Percentiles rank a stretch among this genome's conserved stretches.
phyloP scores from a whole-genome alignment of 331 rosid genomes.

The Rhamnella rubrinervis region DNA sequence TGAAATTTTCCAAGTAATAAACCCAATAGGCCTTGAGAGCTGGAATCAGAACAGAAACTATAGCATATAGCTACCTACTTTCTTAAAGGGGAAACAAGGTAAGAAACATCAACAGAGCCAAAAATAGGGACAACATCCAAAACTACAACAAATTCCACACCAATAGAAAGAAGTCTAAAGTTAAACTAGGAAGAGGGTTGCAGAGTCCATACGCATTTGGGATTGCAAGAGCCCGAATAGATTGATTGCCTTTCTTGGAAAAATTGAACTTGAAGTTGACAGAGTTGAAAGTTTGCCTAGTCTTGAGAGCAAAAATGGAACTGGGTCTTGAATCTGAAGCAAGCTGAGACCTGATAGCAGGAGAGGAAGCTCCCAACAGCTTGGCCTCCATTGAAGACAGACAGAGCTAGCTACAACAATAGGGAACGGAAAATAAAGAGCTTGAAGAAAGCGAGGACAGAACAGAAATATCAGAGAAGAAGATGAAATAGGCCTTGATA shows the following conservation, averaged over 20 bases:
- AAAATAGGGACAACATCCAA: not conserved
- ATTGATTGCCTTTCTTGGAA: conserved; percentile 11
- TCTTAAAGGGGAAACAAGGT: no score
- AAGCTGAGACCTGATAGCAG: conserved; percentile 17
- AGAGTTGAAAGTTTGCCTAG: not conserved
- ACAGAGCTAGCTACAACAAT: not conserved
- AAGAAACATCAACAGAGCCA: not conserved
- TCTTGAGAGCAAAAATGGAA: conserved; percentile 18
- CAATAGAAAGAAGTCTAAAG: not conserved
- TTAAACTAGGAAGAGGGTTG: conserved; percentile 17
- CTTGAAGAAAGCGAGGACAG: not conserved
- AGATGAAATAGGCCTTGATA: not conserved
- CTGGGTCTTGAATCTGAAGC: conserved; percentile 28
- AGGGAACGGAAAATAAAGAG: not conserved
- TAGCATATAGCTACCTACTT: not conserved
- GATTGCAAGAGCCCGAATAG: conserved; percentile 26
- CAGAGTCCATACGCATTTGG: conserved; percentile 33
- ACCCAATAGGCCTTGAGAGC: not conserved
- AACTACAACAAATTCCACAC: not conserved
- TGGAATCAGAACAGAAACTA: not conserved
- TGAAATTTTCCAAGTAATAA: not conserved
- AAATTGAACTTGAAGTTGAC: conserved; percentile 1
- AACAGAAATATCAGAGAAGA: not conserved
- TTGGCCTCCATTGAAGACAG: conserved; percentile 38
- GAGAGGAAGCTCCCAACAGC: conserved; percentile 31